Evolutionary conservation across 257 asterid genomes (phyloP), one percentile per base, ranked within the genome.

Genomic region (Pogostemon cablin): DNA sequence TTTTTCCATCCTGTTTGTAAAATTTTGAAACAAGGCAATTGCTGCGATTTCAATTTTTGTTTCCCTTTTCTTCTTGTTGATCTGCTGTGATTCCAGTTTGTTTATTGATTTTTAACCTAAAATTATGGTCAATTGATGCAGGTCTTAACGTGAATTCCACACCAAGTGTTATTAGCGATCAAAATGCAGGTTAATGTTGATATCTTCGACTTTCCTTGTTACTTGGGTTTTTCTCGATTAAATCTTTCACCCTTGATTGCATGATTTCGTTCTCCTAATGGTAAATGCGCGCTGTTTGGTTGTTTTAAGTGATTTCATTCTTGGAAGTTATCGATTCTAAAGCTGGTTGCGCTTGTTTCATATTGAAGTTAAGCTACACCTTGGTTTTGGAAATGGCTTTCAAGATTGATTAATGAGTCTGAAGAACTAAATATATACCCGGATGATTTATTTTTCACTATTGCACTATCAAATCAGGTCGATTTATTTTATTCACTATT

Each of bases 121-220:
- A 7, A 6, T 32, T 52, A 11, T 65, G 17, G 43, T 64, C 48
- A 38, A 55, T 62, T 71, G 80, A 62, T 57, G 78, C 82, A 81
- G 82, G 34, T 66, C 25, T 40, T 44, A 10, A 64, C 17, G 72
- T 32, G 49, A 75, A 50, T 75, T 44, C 10, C 37, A 48, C 67
- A 69, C 62, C 77, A 12, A 46, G 34, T 48, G 7, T 43, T 17
- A 6, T 54, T 35, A 15, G 34, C 11, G 72, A 47, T 48, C 58
- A 62, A 57, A 63, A 81, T 81, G 85, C 82, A 74, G 83, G 85
- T 81, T 47, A 50, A 80, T 70, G 7, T 49, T 44, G 42, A 64
- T 67, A 25, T 34, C 42, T 39, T 65, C 10, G 25, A 25, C 39
- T 46, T 67, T 64, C 9, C 60, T 39, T 56, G 6, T 56, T 41